phyloP scores from a whole-genome alignment of 1,284 basidiomycete species.

The Mycosarcoma mackinlayi region DNA sequence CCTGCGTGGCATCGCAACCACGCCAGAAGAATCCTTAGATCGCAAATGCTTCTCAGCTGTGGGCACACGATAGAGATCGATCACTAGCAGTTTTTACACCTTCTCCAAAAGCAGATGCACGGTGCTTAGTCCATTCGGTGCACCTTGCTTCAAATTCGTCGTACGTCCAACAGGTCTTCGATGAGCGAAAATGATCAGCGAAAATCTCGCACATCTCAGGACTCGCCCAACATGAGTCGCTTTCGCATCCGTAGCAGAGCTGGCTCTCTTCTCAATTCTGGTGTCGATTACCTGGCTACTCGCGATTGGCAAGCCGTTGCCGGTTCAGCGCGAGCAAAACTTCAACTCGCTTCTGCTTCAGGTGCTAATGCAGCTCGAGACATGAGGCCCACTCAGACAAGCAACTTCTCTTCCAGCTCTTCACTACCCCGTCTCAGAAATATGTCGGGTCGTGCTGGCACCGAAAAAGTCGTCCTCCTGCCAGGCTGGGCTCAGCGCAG shows the following conservation, averaged over 20 bases:
- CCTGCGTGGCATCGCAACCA: no score
- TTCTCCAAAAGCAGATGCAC: constrained; percentile 3
- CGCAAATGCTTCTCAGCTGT: no score
- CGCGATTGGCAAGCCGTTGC: constrained; percentile 43
- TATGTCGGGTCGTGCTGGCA: constrained; percentile 27
- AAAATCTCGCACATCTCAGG: constrained; percentile 21
- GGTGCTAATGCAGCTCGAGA: not conserved
- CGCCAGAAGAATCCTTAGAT: no score
- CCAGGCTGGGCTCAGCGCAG: constrained; percentile 50
- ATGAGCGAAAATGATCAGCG: constrained; percentile 30
- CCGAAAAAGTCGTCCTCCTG: constrained; percentile 36
- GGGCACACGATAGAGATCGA: no score
- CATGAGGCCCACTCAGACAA: constrained; percentile 3
- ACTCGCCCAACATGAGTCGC: constrained; percentile 38
- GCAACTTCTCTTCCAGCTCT: constrained; percentile 19
- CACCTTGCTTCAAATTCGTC: not conserved
- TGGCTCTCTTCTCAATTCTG: constrained; percentile 29
- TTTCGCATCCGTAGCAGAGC: constrained; percentile 40
- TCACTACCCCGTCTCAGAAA: constrained; percentile 18
- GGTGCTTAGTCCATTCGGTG: constrained; percentile 3
- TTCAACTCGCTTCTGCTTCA: constrained; percentile 21
- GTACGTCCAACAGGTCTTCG: not conserved
- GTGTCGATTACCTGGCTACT: constrained; percentile 38
- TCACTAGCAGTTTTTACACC: not conserved
- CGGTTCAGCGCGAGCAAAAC: constrained; percentile 23